A percentile compares a stretch with the other conserved stretches of the same genome.
These are phyloP conservation scores for Suillus variegatus DNA, from an alignment of 768 basidiomycete genomes.

Conservation along the genomic window DNA sequence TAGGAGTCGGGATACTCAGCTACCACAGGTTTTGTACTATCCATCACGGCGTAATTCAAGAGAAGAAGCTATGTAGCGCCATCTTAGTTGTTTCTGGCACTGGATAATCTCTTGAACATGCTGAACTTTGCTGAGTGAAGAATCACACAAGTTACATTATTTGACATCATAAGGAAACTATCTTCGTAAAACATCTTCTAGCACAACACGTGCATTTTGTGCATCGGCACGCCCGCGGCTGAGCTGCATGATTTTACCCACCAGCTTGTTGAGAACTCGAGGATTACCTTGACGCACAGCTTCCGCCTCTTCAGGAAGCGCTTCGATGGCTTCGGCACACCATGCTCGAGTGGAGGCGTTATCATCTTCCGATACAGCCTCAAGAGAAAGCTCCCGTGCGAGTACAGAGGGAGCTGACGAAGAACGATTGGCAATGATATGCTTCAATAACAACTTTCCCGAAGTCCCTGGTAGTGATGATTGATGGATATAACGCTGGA, in stretches of 20 bases:
- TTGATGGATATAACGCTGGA: neutral
- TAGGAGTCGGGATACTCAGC: too few species aligned
- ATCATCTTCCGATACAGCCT: constrained; percentile 38
- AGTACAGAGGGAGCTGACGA: constrained; percentile 42
- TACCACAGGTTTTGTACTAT: neutral
- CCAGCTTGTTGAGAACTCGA: constrained; percentile 72
- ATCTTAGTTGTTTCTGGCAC: neutral
- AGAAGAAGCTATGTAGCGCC: neutral
- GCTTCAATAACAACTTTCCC: constrained; percentile 73
- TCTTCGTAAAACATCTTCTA: constrained; percentile 47
- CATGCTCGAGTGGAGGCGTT: constrained; percentile 48
- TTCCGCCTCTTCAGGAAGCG: constrained; percentile 65
- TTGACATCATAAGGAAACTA: neutral
- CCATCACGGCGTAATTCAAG: neutral
- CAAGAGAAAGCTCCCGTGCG: constrained; percentile 50
- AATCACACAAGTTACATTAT: neutral
- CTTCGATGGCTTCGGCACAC: constrained; percentile 64
- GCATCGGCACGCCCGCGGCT: constrained; percentile 83
- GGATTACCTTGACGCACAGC: constrained; percentile 67
- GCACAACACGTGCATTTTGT: constrained; percentile 46
- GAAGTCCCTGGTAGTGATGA: constrained; percentile 58
- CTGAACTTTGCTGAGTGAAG: neutral
- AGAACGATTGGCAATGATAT: constrained; percentile 54
- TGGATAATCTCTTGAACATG: neutral
- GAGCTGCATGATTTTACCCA: constrained; percentile 84